Conservation (phyloP, 208 protist species). For the Herpetomonas tarakana region DNA sequence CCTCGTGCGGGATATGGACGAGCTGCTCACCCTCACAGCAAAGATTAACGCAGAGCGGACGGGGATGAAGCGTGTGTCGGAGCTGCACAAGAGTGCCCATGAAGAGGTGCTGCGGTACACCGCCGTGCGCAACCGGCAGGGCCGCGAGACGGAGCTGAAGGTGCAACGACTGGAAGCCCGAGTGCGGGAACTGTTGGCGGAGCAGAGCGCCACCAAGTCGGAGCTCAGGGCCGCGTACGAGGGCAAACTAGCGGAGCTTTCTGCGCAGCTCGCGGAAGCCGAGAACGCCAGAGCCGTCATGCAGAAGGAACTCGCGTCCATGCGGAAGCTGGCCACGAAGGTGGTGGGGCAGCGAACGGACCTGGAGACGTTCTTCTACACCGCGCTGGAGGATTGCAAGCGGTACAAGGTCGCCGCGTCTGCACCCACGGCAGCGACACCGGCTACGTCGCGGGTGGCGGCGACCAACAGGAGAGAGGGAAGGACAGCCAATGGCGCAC, state of each 20-base stretch:
- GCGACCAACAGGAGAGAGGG: no score
- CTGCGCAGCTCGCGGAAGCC: constrained; percentile 45
- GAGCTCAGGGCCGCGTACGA: constrained; percentile 34
- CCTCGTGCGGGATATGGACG: constrained; percentile 59
- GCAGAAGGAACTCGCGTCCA: constrained; percentile 45
- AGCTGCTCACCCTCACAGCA: constrained; percentile 57
- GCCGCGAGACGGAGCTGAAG: constrained; percentile 43
- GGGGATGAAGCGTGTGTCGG: constrained; percentile 33
- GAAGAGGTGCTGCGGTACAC: constrained; percentile 55
- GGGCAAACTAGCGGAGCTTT: constrained; percentile 29
- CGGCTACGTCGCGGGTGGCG: background rate
- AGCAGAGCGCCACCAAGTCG: constrained; percentile 22
- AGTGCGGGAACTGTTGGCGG: constrained; percentile 34
- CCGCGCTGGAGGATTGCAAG: constrained; percentile 58
- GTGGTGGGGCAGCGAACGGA: constrained; percentile 70
- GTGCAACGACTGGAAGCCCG: constrained; percentile 51
- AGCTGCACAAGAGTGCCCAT: constrained; percentile 55
- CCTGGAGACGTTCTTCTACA: constrained; percentile 78
- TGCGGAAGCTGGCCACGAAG: constrained; percentile 40
- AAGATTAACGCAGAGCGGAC: constrained; percentile 43
- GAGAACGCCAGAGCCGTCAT: constrained; percentile 36
- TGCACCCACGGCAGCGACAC: constrained; percentile 2
- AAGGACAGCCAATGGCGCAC: no score
- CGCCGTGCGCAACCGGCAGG: constrained; percentile 31
- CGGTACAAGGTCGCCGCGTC: constrained; percentile 18